Percentiles rank a stretch among this genome's conserved stretches.
Conservation (phyloP, 2,329 filamentous ascomycete genomes). For the Penicillium concentricum region DNA sequence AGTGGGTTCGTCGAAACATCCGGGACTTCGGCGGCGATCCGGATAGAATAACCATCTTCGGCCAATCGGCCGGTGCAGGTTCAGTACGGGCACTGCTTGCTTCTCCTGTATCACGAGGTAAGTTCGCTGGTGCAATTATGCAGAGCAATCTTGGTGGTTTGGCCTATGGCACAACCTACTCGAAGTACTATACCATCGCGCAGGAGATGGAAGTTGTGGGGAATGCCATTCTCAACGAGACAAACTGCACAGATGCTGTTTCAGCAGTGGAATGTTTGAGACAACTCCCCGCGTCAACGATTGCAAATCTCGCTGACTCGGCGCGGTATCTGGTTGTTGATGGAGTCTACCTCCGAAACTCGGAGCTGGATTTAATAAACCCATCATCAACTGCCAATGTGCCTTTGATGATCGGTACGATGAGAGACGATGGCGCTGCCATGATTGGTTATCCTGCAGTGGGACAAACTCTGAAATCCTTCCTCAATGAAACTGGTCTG, state of each 20-base stretch:
- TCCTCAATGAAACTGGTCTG: slow-evolving; percentile 41
- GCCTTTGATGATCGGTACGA: slow-evolving; percentile 23
- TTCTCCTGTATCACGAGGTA: slow-evolving; percentile 18
- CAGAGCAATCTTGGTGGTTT: slow-evolving; percentile 54
- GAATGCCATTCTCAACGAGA: slow-evolving; percentile 51
- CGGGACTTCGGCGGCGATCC: slow-evolving; percentile 50
- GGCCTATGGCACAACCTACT: slow-evolving; percentile 59
- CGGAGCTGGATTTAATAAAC: slow-evolving; percentile 16
- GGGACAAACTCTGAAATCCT: slow-evolving; percentile 43
- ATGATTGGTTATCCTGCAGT: slow-evolving; percentile 47
- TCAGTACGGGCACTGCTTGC: slow-evolving; percentile 54
- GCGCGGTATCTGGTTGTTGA: slow-evolving; percentile 24
- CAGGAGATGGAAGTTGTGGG: slow-evolving; percentile 52
- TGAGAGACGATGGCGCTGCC: slow-evolving; percentile 39
- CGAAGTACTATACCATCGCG: slow-evolving; percentile 57
- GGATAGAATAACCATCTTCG: slow-evolving; percentile 47
- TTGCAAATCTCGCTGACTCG: slow-evolving; percentile 6
- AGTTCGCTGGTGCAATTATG: slow-evolving; percentile 24
- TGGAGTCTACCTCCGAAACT: slow-evolving; percentile 15
- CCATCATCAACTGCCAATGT: slow-evolving; percentile 17
- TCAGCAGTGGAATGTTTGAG: slow-evolving; percentile 52
- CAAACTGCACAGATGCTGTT: slow-evolving; percentile 52
- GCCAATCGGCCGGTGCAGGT: slow-evolving; percentile 55
- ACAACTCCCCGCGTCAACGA: slow-evolving; percentile 9
- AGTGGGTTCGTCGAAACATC: slow-evolving; percentile 51